Conservation (phyloP, 2,329 filamentous ascomycete species). For the Calonectria pseudoreteaudii region DNA sequence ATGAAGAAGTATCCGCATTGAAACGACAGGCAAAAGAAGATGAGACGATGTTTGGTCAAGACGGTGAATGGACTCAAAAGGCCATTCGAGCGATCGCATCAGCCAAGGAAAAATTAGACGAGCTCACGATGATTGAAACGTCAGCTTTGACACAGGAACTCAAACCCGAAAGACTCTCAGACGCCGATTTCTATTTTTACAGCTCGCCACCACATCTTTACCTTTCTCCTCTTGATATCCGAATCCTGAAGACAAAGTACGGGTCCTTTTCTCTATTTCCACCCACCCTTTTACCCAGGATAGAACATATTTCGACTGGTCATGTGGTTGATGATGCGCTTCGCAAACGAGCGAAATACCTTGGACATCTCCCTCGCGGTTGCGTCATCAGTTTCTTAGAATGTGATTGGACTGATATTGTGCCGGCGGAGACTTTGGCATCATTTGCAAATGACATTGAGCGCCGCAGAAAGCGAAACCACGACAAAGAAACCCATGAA, state of each 20-base stretch:
- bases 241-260: conserved; percentile 90
- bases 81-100: conserved; percentile 81
- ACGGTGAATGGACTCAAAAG: conserved; percentile 91
- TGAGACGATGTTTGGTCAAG: conserved; percentile 89
- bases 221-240: conserved; percentile 89
- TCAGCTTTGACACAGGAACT: conserved; percentile 29
- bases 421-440: conserved; percentile 79
- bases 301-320: conserved; percentile 90
- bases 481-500: conserved; percentile 86
- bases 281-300: conserved; percentile 84
- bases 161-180: conserved; percentile 42
- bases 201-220: conserved; percentile 89
- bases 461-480: conserved; percentile 78
- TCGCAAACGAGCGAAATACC: conserved; percentile 86
- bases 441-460: conserved; percentile 83
- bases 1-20: conserved; percentile 81
- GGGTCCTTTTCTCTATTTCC: conserved; percentile 86
- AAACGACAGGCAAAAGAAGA: conserved; percentile 86
- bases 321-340: conserved; percentile 89
- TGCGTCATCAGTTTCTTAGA: conserved; percentile 92
- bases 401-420: conserved; percentile 94
- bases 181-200: conserved; percentile 84
- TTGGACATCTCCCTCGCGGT: conserved; percentile 88
- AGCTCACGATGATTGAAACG: conserved; percentile 49
- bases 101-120: conserved; percentile 78